Evolutionary conservation across 169 alveolate species (phyloP), one percentile per base, ranked within the genome.

Genomic region (Plasmodium gallinaceum): DNA sequence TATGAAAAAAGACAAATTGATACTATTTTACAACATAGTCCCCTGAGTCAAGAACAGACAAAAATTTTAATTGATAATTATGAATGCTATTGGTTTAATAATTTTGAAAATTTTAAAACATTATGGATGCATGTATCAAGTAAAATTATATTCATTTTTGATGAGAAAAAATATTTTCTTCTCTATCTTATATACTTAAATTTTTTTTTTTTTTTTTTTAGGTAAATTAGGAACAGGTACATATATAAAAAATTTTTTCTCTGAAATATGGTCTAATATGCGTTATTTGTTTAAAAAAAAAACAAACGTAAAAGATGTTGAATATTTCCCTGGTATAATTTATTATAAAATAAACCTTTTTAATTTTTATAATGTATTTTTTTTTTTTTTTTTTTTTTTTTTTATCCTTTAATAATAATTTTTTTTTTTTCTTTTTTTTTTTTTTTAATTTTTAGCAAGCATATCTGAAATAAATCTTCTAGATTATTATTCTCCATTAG

Each of bases 151-250:
- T 16, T 68, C 39, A 5, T 39, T 66, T 8, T 9, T 2, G 1
- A 54, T 16, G 12, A 54, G 6, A 54, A 54, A 54, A 54, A 54
- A 54, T 6, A 12, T 52, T 52, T 52, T 52, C 5, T n/a, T 51
- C 20, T 48, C 18, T 12, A 48, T 48, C 5, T 48, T 48, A 48
- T 48, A 48, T 48, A 6, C 18, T 2, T 2, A 48, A 12, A 48
- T 2, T 48, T 54, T n/a, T 54, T 10, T 54, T 54, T 54, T 54
- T 37, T 18, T 39, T 7, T 39, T 42, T 32, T 16, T 42, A 78
- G 89, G 89, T n/a, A 78, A 78, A n/a, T 26, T 78, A 76, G 89
- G 89, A 24, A 64, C 89, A 7, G 89, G 89, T 8, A 66, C 89
- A 1, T 78, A 78, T 39, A 9, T 78, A 18, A 78, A 51, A 9